Conservation (phyloP, 352 stramenopile genomes). For the Globisporangium iwayamae region DNA sequence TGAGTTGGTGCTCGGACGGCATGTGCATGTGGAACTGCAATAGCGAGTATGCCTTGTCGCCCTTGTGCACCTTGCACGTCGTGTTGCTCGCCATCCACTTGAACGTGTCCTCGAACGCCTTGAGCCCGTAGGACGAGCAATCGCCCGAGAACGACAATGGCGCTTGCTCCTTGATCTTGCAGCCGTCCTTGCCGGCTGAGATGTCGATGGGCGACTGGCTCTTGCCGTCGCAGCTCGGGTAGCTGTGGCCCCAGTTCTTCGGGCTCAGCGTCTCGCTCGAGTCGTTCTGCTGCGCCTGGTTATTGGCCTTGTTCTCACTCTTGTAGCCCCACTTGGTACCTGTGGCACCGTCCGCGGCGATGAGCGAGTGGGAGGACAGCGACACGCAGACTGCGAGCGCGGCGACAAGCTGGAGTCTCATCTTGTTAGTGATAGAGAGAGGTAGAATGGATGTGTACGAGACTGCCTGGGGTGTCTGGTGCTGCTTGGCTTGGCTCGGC, state of each 20-base stretch:
- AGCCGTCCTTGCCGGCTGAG: background rate
- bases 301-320: background rate
- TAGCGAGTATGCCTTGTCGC: constrained; percentile 24
- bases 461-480: background rate
- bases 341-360: background rate
- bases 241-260: constrained; percentile 15
- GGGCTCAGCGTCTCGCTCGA: constrained; percentile 8
- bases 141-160: constrained; percentile 19
- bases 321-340: constrained; percentile 18
- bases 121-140: constrained; percentile 15
- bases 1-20: constrained; percentile 40
- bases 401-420: constrained; percentile 7
- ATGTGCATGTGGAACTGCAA: constrained; percentile 45
- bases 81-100: constrained; percentile 13
- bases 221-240: constrained; percentile 16
- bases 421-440: background rate
- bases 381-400: constrained; percentile 5
- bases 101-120: constrained; percentile 14
- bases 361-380: background rate
- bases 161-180: constrained; percentile 4
- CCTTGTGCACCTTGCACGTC: constrained; percentile 16
- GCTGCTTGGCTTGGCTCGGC: background rate
- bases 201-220: constrained; percentile 22
- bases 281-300: constrained; percentile 7
- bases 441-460: background rate